phyloP scores from a whole-genome alignment of 768 basidiomycete species.

The Suillus subluteus region DNA sequence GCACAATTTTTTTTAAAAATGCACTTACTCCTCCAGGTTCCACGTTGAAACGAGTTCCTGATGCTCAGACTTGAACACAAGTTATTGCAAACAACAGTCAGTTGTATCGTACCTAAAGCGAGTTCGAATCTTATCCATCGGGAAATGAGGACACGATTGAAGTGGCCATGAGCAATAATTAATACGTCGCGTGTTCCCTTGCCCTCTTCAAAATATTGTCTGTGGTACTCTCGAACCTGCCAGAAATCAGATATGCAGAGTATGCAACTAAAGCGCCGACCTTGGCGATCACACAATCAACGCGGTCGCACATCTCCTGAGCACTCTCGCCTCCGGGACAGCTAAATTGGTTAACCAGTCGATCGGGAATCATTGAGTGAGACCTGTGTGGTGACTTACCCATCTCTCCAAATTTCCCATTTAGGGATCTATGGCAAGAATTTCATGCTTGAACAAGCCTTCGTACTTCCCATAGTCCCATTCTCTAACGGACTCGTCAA shows the following conservation, averaged over 20 bases:
- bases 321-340: slow-evolving; percentile 90
- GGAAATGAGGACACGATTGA: slow-evolving; percentile 73
- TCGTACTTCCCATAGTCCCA: slow-evolving; percentile 96
- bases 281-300: slow-evolving; percentile 75
- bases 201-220: slow-evolving; percentile 68
- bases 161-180: slow-evolving; percentile 90
- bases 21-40: slow-evolving; percentile 76
- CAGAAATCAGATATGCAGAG: neutral
- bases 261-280: slow-evolving; percentile 37
- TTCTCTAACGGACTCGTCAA: slow-evolving; percentile 73
- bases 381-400: slow-evolving; percentile 44
- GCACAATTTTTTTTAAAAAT: slow-evolving; percentile 3
- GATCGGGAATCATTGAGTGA: neutral
- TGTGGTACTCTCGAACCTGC: slow-evolving; percentile 76
- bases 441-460: slow-evolving; percentile 80
- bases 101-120: slow-evolving; percentile 46
- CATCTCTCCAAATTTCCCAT: slow-evolving; percentile 90
- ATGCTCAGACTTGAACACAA: slow-evolving; percentile 1
- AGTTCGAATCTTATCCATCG: slow-evolving; percentile 82
- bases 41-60: slow-evolving; percentile 81
- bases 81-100: slow-evolving; percentile 1
- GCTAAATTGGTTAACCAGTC: slow-evolving; percentile 40
- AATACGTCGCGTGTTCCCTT: slow-evolving; percentile 76
- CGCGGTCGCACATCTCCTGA: slow-evolving; percentile 76
- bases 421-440: slow-evolving; percentile 56